Evolutionary conservation across 108 stramenopile species (phyloP).

Genomic region (Cylindrotheca closterium): DNA sequence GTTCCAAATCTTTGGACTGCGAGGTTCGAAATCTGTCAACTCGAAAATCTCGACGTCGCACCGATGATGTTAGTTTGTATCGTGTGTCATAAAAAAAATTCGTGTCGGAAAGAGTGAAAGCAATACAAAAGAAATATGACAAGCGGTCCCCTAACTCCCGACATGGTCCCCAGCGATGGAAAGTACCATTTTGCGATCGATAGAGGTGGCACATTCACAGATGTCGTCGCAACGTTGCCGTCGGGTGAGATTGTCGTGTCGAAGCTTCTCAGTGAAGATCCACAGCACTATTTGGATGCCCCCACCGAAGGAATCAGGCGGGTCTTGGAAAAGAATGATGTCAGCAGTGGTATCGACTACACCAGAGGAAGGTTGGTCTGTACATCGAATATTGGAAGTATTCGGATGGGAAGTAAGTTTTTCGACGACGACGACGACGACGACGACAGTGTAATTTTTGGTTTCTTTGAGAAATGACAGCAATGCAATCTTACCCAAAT

Average conservation of each 20-base stretch:
- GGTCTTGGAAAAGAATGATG: conserved; percentile 79
- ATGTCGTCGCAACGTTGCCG: conserved; percentile 80
- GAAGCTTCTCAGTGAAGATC: conserved; percentile 94
- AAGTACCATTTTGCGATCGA: conserved; percentile 94
- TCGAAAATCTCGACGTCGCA: too few species aligned
- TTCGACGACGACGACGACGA: too few species aligned
- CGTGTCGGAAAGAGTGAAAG: too few species aligned
- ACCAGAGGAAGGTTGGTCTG: conserved; percentile 65
- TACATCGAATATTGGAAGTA: conserved; percentile 81
- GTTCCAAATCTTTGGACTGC: too few species aligned
- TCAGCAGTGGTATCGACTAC: conserved; percentile 45
- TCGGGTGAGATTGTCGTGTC: conserved; percentile 61
- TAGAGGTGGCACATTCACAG: conserved; percentile 98
- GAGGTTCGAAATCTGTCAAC: too few species aligned
- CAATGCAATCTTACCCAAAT: too few species aligned
- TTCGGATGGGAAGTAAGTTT: conserved; percentile 84
- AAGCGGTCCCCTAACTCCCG: too few species aligned
- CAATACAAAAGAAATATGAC: too few species aligned
- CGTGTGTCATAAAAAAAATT: too few species aligned
- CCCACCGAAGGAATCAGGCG: conserved; percentile 98
- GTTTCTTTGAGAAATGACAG: too few species aligned
- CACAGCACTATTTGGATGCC: conserved; percentile 92
- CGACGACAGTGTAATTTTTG: too few species aligned
- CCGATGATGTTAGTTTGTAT: too few species aligned
- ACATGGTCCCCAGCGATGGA: conserved; percentile 53